Evolutionary conservation across 176 grass and related monocot genomes (phyloP).

Genomic region (Musa schizocarpa): DNA sequence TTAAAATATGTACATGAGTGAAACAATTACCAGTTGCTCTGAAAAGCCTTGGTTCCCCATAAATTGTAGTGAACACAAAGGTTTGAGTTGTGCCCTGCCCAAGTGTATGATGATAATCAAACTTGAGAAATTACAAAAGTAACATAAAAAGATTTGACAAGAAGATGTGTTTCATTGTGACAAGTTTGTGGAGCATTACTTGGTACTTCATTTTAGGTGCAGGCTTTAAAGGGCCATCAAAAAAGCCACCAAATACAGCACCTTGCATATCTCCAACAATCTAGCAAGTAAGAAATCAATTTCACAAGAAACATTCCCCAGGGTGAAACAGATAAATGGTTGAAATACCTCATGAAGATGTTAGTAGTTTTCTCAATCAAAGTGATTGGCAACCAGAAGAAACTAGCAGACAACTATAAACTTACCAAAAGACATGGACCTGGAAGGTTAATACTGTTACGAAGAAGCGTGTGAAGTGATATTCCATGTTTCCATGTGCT

Average conservation of each 20-base stretch:
- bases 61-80: constrained; percentile 81
- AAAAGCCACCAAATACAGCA: constrained; percentile 78
- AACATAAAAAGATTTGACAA: background rate
- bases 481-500: constrained; percentile 98
- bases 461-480: constrained; percentile 75
- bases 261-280: constrained; percentile 75
- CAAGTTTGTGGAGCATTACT: constrained; percentile 21
- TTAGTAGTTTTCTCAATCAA: too few species aligned
- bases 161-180: background rate
- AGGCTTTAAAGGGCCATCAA: constrained; percentile 68
- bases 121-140: background rate
- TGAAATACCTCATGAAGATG: too few species aligned
- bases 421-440: constrained; percentile 80
- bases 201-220: constrained; percentile 85
- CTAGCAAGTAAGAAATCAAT: constrained; percentile 25
- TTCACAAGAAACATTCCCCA: background rate
- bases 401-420: background rate
- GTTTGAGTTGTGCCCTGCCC: constrained; percentile 68
- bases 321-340: background rate
- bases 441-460: constrained; percentile 48
- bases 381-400: background rate
- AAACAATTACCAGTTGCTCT: constrained; percentile 55
- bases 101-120: constrained; percentile 18
- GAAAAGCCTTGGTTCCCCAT: constrained; percentile 67
- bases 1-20: too few species aligned